phyloP scores from a whole-genome alignment of 768 basidiomycete genomes.

The Mycena capillaripes region DNA sequence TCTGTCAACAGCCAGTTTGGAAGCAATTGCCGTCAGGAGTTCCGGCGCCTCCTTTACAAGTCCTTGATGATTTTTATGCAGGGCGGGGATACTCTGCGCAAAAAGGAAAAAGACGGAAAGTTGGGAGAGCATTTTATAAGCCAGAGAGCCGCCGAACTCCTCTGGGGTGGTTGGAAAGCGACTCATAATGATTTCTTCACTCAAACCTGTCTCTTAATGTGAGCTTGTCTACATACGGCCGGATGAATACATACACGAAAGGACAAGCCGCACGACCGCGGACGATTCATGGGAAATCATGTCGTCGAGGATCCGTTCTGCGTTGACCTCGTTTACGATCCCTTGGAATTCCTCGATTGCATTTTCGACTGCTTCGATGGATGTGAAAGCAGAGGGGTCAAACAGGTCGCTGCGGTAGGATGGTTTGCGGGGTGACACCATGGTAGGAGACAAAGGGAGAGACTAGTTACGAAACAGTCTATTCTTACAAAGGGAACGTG shows the following conservation, averaged over 20 bases:
- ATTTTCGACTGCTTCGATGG: constrained; percentile 35
- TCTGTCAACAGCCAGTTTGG: not conserved
- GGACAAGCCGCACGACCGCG: constrained; percentile 29
- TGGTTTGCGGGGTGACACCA: constrained; percentile 41
- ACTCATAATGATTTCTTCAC: constrained; percentile 10
- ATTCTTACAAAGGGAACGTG: constrained; percentile 33
- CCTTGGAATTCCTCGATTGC: constrained; percentile 39
- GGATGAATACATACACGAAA: constrained; percentile 12
- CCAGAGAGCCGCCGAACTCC: constrained; percentile 20
- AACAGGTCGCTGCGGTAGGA: constrained; percentile 40
- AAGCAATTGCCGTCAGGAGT: not conserved
- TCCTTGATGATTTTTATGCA: constrained; percentile 8
- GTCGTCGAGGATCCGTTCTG: constrained; percentile 36
- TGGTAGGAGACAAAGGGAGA: constrained; percentile 23
- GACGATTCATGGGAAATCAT: constrained; percentile 38
- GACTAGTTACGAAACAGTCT: constrained; percentile 9
- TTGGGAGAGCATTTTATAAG: not conserved
- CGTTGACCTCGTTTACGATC: constrained; percentile 42
- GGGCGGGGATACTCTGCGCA: not conserved
- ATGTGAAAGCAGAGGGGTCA: constrained; percentile 31
- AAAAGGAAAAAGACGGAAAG: constrained; percentile 27
- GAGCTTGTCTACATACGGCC: too few species aligned
- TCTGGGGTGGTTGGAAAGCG: constrained; percentile 24
- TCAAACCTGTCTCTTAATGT: constrained; percentile 5
- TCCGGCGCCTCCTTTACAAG: constrained; percentile 28